These are phyloP conservation scores for Fusarium tanahbumbuense DNA, from an alignment of 2,329 filamentous ascomycete genomes.

Conservation along the genomic window DNA sequence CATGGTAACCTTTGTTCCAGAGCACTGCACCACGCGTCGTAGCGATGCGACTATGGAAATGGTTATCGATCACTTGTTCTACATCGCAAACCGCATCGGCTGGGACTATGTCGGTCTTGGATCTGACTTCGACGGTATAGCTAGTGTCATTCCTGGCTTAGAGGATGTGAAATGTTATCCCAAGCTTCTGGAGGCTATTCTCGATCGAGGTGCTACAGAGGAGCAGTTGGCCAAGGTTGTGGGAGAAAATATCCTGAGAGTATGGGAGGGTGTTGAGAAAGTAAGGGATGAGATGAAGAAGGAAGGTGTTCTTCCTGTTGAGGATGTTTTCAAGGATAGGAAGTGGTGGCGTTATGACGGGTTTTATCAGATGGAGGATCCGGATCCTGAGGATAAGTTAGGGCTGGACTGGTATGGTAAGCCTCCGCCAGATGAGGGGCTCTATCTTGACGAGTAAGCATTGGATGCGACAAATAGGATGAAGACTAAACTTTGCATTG, in stretches of 20 bases:
- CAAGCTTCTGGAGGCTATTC: not conserved
- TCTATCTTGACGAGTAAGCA: not conserved
- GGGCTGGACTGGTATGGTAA: conserved; percentile 9
- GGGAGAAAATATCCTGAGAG: not conserved
- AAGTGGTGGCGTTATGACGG: conserved; percentile 26
- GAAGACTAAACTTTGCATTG: no score
- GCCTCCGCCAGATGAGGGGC: not conserved
- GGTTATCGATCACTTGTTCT: conserved; percentile 11
- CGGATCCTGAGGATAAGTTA: conserved; percentile 13
- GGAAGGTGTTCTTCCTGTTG: not conserved
- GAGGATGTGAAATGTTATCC: conserved; percentile 7
- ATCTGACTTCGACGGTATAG: not conserved
- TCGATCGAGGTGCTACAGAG: conserved; percentile 4
- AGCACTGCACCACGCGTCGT: not conserved
- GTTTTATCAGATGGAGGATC: conserved; percentile 21
- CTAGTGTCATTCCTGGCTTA: not conserved
- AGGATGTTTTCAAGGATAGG: conserved; percentile 8
- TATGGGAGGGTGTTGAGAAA: not conserved
- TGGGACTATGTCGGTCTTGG: conserved; percentile 10
- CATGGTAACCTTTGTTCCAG: conserved; percentile 8
- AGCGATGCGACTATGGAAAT: conserved; percentile 4
- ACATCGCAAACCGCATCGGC: not conserved
- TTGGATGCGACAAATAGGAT: no score
- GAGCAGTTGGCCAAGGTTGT: not conserved
- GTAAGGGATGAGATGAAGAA: not conserved